Evolutionary conservation across 2,329 filamentous ascomycete species (phyloP).

Genomic region (Venturia oleaginea): DNA sequence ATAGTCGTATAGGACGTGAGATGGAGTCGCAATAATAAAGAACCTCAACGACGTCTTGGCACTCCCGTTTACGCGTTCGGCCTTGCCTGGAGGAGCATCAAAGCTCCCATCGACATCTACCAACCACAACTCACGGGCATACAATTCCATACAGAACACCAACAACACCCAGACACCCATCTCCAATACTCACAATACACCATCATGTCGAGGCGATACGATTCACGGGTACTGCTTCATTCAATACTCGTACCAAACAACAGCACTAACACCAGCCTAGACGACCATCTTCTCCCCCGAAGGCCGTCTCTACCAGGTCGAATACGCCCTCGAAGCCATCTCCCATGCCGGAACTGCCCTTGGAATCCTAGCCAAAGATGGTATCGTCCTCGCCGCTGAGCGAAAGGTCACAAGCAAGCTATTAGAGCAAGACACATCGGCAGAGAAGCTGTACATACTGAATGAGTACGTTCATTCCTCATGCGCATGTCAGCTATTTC

Average conservation of each 20-base stretch:
- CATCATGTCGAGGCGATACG: slow-evolving; percentile 90
- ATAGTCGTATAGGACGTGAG: background rate
- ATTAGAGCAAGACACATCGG: slow-evolving; percentile 97
- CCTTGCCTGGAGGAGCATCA: background rate
- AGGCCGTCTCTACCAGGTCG: slow-evolving; percentile 95
- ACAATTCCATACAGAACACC: background rate
- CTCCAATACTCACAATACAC: background rate
- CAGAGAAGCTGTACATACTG: slow-evolving; percentile 98
- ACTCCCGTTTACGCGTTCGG: background rate
- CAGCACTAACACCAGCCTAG: slow-evolving; percentile 38
- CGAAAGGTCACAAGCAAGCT: slow-evolving; percentile 99
- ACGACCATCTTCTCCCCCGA: slow-evolving; percentile 99
- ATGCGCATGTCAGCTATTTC: background rate
- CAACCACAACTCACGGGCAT: background rate
- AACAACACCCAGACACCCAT: background rate
- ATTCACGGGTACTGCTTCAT: slow-evolving; percentile 68
- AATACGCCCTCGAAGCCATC: slow-evolving; percentile 98
- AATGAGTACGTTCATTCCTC: slow-evolving; percentile 64
- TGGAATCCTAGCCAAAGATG: slow-evolving; percentile 94
- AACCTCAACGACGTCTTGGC: background rate
- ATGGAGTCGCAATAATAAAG: background rate
- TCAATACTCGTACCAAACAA: slow-evolving; percentile 13
- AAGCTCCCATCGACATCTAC: too few species aligned
- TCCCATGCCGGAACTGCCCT: slow-evolving; percentile 96
- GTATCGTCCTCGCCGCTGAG: slow-evolving; percentile 95